phyloP scores from a whole-genome alignment of 164 flowering plant species.

The Tinospora cordifolia region DNA sequence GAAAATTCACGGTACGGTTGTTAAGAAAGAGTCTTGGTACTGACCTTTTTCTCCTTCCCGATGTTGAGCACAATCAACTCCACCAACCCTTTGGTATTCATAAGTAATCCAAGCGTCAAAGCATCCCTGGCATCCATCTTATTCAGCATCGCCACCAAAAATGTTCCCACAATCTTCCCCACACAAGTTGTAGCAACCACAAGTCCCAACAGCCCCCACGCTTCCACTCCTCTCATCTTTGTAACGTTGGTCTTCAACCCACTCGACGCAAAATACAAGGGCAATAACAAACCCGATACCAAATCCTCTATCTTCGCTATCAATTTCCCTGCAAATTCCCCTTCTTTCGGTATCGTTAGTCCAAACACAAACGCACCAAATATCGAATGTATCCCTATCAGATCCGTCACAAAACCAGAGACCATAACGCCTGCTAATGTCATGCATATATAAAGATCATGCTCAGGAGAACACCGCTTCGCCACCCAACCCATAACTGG shows the following conservation, averaged over 20 bases:
- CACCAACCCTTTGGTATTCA: conserved; percentile 71
- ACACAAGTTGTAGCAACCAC: conserved; percentile 24
- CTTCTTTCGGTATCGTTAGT: conserved; percentile 25
- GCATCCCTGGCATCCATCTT: conserved; percentile 44
- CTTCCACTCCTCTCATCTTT: conserved; percentile 17
- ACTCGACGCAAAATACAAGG: conserved; percentile 32
- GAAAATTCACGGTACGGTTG: no score
- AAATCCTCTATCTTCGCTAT: conserved; percentile 33
- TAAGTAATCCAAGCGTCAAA: conserved; percentile 47
- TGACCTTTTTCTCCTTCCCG: conserved; percentile 55
- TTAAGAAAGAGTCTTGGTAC: no score
- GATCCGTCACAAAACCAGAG: conserved; percentile 29
- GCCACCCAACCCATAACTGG: conserved; percentile 43
- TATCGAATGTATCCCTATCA: conserved; percentile 30
- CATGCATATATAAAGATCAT: conserved; percentile 40
- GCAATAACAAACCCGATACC: conserved; percentile 31
- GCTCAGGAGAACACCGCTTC: conserved; percentile 28
- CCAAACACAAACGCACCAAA: conserved; percentile 41
- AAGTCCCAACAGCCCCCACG: conserved; percentile 32
- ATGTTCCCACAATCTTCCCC: conserved; percentile 29
- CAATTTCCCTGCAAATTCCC: conserved; percentile 22
- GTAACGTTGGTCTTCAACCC: conserved; percentile 34
- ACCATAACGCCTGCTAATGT: conserved; percentile 28
- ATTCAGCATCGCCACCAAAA: conserved; percentile 25
- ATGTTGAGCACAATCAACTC: conserved; percentile 50